Base-by-base conservation (phyloP, 2,329 filamentous ascomycete species). In the Stachybotrys echinatus region DNA sequence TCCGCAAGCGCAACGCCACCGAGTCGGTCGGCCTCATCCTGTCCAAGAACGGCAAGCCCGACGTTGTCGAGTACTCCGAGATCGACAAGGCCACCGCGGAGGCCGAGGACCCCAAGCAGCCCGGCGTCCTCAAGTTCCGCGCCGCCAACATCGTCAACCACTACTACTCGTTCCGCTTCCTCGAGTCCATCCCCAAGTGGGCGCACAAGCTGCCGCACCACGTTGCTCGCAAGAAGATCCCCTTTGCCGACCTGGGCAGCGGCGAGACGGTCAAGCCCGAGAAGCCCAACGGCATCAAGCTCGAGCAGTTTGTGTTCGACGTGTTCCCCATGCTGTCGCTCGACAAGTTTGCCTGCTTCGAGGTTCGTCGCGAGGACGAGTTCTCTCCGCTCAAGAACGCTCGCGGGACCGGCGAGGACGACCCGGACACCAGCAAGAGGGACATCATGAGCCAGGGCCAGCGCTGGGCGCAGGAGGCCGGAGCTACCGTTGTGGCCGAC, bases 131-230 rank as follows among this genome's bases (percentile, higher is more conserved):
- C 66, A 95, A 92, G 73, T 97, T 96, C 84, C 88, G 94, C 54
- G 92, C 94, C 51, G 94, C 92, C 64, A 99, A 99, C 77, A 99
- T 99, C 61, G 94, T 99, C 74, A 99, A 99, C 79, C 94, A 99
- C 80, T 99, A 97, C 82, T 99, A 99, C 77, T 95, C 90, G 44
- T 92, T 92, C 77, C 75, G 81, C 58, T 97, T 96, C 80, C 81
- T 99, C 45, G 88, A 96, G 69, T 87, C 83, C 55, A 96, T 96
- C 60, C 91, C 94, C 51, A 74, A 84, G 60, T 96, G 90, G 89
- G 84, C 83, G 18, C 80, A 91, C 73, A 84, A 86, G 69, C 82
- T 99, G 48, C 92, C 92, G 17, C 94, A 97, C 70, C 94, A 99
- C 76, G 85, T 99, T 55, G 94, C 94, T 42, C 85, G 88, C 70